These are phyloP conservation scores for Psophocarpus tetragonolobus DNA, from an alignment of 306 rosid species.

Conservation along the genomic window DNA sequence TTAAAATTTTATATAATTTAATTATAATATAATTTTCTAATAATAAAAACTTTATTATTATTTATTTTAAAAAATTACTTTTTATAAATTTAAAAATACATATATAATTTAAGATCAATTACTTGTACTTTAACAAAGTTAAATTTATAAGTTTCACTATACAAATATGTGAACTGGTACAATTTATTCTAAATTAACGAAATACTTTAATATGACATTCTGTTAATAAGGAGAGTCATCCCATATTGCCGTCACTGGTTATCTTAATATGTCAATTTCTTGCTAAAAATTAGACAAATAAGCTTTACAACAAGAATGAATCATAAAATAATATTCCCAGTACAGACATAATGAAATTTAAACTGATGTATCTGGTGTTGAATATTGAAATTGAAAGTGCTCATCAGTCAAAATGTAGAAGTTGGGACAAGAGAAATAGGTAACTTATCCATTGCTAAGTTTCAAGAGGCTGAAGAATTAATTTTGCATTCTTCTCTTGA, in stretches of 20 bases:
- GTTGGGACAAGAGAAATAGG: neutral
- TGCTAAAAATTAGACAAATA: neutral
- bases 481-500: conserved; percentile 42
- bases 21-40: no score
- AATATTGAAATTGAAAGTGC: neutral
- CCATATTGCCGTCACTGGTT: neutral
- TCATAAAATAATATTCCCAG: neutral
- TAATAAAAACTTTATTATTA: no score
- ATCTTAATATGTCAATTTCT: neutral
- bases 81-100: no score
- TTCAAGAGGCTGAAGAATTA: conserved; percentile 66
- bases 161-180: no score
- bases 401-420: neutral
- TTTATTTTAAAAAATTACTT: no score
- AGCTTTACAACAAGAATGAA: neutral
- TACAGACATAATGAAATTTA: neutral
- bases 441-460: conserved; percentile 33
- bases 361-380: neutral
- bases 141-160: no score
- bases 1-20: no score
- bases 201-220: neutral
- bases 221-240: neutral
- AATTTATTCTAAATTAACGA: no score
- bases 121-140: no score
- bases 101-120: no score